Evolutionary conservation across 495 filamentous ascomycete genomes (phyloP).

Genomic region (Pseudoneurospora amorphoporcata): DNA sequence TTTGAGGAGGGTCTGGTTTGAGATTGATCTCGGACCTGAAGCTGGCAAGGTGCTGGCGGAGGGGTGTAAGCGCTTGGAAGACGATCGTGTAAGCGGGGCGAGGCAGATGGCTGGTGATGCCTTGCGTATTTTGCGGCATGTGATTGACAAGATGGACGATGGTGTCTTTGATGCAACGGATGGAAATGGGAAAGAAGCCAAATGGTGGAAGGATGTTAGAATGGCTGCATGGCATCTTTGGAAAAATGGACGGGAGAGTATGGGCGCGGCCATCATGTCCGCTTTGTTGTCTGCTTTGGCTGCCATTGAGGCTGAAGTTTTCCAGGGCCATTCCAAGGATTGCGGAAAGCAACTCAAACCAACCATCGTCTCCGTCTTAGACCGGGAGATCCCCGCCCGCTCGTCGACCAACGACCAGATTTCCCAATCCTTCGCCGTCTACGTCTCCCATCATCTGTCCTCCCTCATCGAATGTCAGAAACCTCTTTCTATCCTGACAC

Average conservation of each 20-base stretch:
- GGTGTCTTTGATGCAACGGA: background rate
- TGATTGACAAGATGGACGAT: conserved; percentile 18
- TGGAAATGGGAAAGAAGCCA: background rate
- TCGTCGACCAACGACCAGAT: conserved; percentile 37
- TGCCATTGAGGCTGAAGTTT: conserved; percentile 10
- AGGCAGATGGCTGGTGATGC: conserved; percentile 44
- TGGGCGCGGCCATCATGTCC: conserved; percentile 49
- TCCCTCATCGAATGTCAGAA: conserved; percentile 6
- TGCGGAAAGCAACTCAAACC: conserved; percentile 19
- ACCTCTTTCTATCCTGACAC: conserved; percentile 40
- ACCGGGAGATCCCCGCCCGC: conserved; percentile 12
- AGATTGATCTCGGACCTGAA: conserved; percentile 29
- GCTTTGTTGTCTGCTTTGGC: conserved; percentile 37
- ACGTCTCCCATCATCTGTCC: background rate
- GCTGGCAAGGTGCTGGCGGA: conserved; percentile 33
- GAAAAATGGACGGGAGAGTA: conserved; percentile 53
- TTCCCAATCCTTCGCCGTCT: background rate
- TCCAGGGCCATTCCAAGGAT: conserved; percentile 1
- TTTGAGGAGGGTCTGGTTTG: conserved; percentile 47
- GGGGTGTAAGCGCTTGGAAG: conserved; percentile 36
- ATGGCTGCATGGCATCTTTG: conserved; percentile 54
- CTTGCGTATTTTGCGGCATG: conserved; percentile 34
- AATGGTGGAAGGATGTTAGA: conserved; percentile 46
- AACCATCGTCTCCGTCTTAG: background rate
- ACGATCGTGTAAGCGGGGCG: conserved; percentile 48